Evolutionary conservation across 306 rosid genomes (phyloP).

Genomic region (Inga oerstediana): DNA sequence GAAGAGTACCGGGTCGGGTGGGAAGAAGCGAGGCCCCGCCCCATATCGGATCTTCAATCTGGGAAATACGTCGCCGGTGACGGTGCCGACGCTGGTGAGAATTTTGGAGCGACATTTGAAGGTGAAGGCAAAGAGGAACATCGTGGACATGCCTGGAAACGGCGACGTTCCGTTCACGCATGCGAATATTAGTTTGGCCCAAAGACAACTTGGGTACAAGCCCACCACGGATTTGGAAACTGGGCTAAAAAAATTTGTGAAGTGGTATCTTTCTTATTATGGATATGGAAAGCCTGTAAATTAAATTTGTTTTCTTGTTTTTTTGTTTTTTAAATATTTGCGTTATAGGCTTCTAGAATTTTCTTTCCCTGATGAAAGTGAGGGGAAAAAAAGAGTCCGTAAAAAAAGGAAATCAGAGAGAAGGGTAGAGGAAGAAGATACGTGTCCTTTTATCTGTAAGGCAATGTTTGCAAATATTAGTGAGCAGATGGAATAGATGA

Average conservation of each 20-base stretch:
- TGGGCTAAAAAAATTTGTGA: constrained; percentile 88
- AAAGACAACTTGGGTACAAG: constrained; percentile 71
- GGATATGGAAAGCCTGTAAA: constrained; percentile 76
- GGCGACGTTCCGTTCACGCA: constrained; percentile 95
- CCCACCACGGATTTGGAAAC: constrained; percentile 90
- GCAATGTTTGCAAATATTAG: neutral
- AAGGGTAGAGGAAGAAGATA: neutral
- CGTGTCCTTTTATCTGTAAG: neutral
- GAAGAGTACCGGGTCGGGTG: constrained; percentile 87
- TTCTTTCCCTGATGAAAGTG: constrained; percentile 23
- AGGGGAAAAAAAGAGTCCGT: neutral
- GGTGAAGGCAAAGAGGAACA: constrained; percentile 74
- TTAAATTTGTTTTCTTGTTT: constrained; percentile 26
- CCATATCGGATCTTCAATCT: constrained; percentile 79
- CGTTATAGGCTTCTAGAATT: constrained; percentile 32
- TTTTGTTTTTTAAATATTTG: neutral
- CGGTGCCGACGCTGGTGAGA: constrained; percentile 74
- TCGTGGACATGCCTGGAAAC: constrained; percentile 93
- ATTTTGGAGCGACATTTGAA: constrained; percentile 80
- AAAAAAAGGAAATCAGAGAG: neutral
- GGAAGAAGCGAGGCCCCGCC: constrained; percentile 69
- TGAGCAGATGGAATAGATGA: neutral
- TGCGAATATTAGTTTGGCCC: constrained; percentile 74
- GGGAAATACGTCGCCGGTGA: constrained; percentile 88
- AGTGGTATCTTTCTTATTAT: constrained; percentile 86